phyloP scores from a whole-genome alignment of 495 filamentous ascomycete species.

The Penicillium angulare region DNA sequence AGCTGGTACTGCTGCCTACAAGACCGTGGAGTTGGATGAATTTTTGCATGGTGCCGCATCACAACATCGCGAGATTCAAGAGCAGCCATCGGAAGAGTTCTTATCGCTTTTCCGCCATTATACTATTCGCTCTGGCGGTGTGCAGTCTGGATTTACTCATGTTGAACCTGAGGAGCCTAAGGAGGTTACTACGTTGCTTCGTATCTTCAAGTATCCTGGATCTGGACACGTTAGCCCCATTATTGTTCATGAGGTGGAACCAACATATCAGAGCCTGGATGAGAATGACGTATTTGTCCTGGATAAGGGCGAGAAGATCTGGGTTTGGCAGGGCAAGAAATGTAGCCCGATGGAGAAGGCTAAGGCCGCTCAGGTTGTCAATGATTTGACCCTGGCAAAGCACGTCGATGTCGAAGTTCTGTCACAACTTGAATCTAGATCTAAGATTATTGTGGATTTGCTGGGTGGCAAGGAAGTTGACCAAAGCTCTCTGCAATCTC shows the following conservation, averaged over 20 bases:
- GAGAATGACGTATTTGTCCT: slow-evolving; percentile 62
- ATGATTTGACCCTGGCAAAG: slow-evolving; percentile 59
- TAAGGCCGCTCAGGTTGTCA: slow-evolving; percentile 61
- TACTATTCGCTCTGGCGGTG: slow-evolving; percentile 54
- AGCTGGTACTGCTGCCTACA: slow-evolving; percentile 63
- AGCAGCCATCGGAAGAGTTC: slow-evolving; percentile 55
- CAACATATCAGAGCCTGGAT: slow-evolving; percentile 57
- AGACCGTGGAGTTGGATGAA: slow-evolving; percentile 65
- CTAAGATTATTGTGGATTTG: slow-evolving; percentile 49
- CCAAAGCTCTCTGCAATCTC: slow-evolving; percentile 28
- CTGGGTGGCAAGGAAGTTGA: slow-evolving; percentile 50
- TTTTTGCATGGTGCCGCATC: slow-evolving; percentile 57
- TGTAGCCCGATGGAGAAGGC: slow-evolving; percentile 65
- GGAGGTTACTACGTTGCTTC: slow-evolving; percentile 48
- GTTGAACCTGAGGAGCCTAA: slow-evolving; percentile 46
- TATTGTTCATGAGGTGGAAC: slow-evolving; percentile 61
- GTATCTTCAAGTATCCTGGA: slow-evolving; percentile 55
- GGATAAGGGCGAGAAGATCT: slow-evolving; percentile 59
- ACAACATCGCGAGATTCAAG: slow-evolving; percentile 59
- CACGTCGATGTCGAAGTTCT: slow-evolving; percentile 62
- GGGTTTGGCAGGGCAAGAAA: slow-evolving; percentile 62
- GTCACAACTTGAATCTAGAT: slow-evolving; percentile 54
- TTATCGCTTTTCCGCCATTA: slow-evolving; percentile 54
- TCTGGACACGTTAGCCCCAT: slow-evolving; percentile 41
- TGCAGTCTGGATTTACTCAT: slow-evolving; percentile 58